These are phyloP conservation scores for Picea glauca DNA, from an alignment of 75 land plant genomes.

Conservation along the genomic window DNA sequence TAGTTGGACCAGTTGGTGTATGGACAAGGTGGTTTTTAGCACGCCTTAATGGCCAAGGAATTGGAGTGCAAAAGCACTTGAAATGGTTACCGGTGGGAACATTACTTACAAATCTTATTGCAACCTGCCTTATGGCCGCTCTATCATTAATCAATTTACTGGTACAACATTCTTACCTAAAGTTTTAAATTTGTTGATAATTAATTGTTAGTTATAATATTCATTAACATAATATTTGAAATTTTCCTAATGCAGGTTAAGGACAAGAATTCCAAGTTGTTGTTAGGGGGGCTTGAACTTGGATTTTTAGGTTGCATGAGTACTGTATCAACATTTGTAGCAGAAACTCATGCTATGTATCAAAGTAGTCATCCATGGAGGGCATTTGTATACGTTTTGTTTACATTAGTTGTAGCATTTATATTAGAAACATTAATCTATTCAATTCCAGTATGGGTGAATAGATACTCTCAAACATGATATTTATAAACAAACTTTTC, in stretches of 20 bases:
- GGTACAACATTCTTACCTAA: conserved; percentile 20
- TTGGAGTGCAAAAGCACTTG: conserved; percentile 33
- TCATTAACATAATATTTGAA: not conserved
- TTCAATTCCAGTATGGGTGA: conserved; percentile 53
- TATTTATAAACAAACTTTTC: not conserved
- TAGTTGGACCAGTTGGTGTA: conserved; percentile 82
- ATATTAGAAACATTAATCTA: conserved; percentile 52
- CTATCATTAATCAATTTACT: conserved; percentile 35
- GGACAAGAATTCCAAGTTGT: conserved; percentile 27
- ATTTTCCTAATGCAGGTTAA: conserved; percentile 36
- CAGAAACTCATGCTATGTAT: conserved; percentile 59
- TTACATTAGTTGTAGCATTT: conserved; percentile 39
- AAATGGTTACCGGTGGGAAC: conserved; percentile 91
- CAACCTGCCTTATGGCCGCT: conserved; percentile 63
- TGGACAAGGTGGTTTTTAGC: conserved; percentile 86
- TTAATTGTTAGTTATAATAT: not conserved
- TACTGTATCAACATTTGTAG: conserved; percentile 92
- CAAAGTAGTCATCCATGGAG: conserved; percentile 50
- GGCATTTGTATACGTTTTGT: conserved; percentile 53
- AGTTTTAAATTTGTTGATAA: not conserved
- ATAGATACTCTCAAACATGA: conserved; percentile 1
- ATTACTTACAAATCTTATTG: conserved; percentile 62
- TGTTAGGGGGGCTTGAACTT: conserved; percentile 52
- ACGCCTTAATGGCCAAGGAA: conserved; percentile 70
- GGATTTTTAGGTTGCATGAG: conserved; percentile 91